phyloP scores from a whole-genome alignment of 1,139 yeast genomes.

The Candida mesenterica region DNA sequence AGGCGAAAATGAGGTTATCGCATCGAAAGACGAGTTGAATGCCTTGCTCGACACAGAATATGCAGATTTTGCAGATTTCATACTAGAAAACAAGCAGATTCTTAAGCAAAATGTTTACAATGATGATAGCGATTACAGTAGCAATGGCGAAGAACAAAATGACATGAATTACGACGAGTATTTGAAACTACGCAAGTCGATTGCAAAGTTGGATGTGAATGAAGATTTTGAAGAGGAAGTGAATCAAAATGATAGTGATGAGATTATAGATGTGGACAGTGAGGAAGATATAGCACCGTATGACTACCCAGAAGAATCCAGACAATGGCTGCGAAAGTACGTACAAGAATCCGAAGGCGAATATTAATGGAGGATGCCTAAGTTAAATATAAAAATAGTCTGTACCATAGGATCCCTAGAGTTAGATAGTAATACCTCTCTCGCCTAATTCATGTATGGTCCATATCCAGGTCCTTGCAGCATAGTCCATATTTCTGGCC shows the following conservation, averaged over 20 bases:
- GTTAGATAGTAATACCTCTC: conserved; percentile 32
- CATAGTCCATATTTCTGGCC: conserved; percentile 59
- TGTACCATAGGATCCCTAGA: neutral
- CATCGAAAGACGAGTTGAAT: conserved; percentile 7
- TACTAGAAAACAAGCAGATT: conserved; percentile 6
- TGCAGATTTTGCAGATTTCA: conserved; percentile 13
- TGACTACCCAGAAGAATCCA: conserved; percentile 13
- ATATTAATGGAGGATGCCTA: too few species aligned
- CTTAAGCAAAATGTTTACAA: conserved; percentile 6
- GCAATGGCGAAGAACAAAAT: conserved; percentile 8
- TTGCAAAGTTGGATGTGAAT: conserved; percentile 4
- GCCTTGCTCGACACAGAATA: conserved; percentile 10
- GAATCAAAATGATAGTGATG: conserved; percentile 3
- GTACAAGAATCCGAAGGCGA: conserved; percentile 2
- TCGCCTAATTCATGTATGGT: conserved; percentile 60
- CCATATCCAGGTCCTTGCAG: conserved; percentile 84
- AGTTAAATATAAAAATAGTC: too few species aligned
- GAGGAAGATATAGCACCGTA: conserved; percentile 15
- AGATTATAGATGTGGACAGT: conserved; percentile 14
- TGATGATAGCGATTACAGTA: conserved; percentile 18
- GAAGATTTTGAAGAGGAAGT: conserved; percentile 3
- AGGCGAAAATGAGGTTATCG: conserved; percentile 1
- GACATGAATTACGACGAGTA: conserved; percentile 10
- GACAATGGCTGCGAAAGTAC: neutral
- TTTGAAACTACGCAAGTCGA: conserved; percentile 3